Evolutionary conservation across 495 filamentous ascomycete species (phyloP).

Genomic region (Penicillium argentinense): DNA sequence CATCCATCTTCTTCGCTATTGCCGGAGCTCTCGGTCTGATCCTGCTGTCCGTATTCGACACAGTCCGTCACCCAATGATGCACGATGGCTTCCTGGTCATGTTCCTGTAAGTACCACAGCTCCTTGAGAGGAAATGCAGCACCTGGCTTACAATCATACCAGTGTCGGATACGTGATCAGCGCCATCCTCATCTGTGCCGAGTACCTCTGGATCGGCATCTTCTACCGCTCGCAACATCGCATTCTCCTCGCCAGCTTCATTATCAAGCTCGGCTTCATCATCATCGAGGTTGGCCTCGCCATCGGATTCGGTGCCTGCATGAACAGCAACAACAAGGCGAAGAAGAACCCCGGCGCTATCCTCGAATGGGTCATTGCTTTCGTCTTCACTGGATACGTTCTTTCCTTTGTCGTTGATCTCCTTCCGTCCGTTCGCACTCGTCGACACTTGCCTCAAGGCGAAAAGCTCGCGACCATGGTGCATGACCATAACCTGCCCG

Average conservation of each 20-base stretch:
- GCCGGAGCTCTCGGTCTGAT: slow-evolving; percentile 79
- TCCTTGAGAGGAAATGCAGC: too few relatives aligned
- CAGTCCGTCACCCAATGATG: slow-evolving; percentile 56
- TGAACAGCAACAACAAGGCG: slow-evolving; percentile 30
- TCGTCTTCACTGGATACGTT: slow-evolving; percentile 88
- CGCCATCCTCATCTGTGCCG: slow-evolving; percentile 81
- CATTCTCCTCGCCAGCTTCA: slow-evolving; percentile 74
- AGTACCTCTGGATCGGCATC: slow-evolving; percentile 81
- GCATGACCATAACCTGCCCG: slow-evolving; percentile 5
- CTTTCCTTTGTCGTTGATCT: slow-evolving; percentile 89
- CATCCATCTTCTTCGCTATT: slow-evolving; percentile 72
- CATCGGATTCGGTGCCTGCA: slow-evolving; percentile 55
- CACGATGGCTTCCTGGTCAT: slow-evolving; percentile 79
- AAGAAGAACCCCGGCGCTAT: slow-evolving; percentile 58
- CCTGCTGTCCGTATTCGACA: slow-evolving; percentile 83
- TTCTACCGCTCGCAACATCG: slow-evolving; percentile 67
- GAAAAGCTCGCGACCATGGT: slow-evolving; percentile 36
- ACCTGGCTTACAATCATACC: neutral
- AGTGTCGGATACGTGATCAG: slow-evolving; percentile 64
- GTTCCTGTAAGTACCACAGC: slow-evolving; percentile 82
- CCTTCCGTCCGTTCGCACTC: slow-evolving; percentile 71
- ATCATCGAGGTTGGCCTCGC: slow-evolving; percentile 75
- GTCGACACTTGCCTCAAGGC: slow-evolving; percentile 47
- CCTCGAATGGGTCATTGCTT: slow-evolving; percentile 80
- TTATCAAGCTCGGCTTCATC: slow-evolving; percentile 78